phyloP scores from a whole-genome alignment of 345 rosid genomes.

The Arabidopsis arenosa region DNA sequence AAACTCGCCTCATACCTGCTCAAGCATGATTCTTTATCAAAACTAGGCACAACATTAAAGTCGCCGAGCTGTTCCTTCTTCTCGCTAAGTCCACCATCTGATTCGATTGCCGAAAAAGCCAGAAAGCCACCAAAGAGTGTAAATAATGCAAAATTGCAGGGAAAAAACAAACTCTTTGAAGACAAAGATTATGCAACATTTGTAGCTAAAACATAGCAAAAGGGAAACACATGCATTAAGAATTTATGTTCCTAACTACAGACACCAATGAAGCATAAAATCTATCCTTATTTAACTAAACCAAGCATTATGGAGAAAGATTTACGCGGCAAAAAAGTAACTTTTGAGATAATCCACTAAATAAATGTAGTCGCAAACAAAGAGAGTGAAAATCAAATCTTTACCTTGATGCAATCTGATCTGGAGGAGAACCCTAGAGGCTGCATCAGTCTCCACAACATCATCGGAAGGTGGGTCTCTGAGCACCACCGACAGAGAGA shows the following conservation, averaged over 20 bases:
- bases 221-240: background rate
- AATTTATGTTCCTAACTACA: background rate
- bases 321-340: background rate
- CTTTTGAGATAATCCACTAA: background rate
- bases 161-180: background rate
- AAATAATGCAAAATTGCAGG: slow-evolving; percentile 1
- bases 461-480: slow-evolving; percentile 55
- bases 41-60: slow-evolving; percentile 12
- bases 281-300: background rate
- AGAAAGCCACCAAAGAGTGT: slow-evolving; percentile 6
- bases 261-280: background rate
- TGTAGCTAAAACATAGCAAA: slow-evolving; percentile 9
- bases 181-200: slow-evolving; percentile 6
- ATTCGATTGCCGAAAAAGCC: slow-evolving; percentile 2
- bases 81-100: slow-evolving; percentile 18
- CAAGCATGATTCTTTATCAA: slow-evolving; percentile 40
- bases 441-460: slow-evolving; percentile 33
- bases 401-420: slow-evolving; percentile 43
- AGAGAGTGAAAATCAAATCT: background rate
- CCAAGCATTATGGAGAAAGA: background rate
- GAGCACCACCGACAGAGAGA: slow-evolving; percentile 54
- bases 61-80: slow-evolving; percentile 11
- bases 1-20: slow-evolving; percentile 42
- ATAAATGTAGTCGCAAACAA: background rate
- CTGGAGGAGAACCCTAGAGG: slow-evolving; percentile 25